Evolutionary conservation across 2,329 filamentous ascomycete genomes (phyloP).

Genomic region (Teratosphaeria viscida): DNA sequence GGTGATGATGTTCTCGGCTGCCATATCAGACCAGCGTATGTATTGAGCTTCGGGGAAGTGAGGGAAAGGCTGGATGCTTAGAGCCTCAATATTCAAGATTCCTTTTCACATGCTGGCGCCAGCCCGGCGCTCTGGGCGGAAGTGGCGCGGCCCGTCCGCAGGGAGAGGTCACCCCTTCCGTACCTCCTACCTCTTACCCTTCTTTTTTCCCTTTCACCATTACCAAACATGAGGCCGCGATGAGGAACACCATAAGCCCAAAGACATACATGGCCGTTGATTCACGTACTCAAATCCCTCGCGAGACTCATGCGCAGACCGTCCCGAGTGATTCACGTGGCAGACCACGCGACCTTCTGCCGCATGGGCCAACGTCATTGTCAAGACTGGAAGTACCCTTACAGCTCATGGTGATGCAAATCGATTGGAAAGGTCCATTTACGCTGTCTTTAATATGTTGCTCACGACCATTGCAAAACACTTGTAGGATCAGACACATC

Average conservation of each 20-base stretch:
- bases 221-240: too few species aligned
- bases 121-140: too few species aligned
- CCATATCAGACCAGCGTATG: constrained; percentile 4
- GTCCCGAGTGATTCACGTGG: neutral
- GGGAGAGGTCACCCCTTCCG: too few species aligned
- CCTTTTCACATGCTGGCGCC: neutral
- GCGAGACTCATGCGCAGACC: too few species aligned
- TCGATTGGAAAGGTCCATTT: neutral
- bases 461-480: neutral
- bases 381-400: neutral
- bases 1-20: constrained; percentile 35
- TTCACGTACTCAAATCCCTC: neutral
- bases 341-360: neutral
- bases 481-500: neutral
- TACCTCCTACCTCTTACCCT: too few species aligned
- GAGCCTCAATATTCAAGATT: neutral
- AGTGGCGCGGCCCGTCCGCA: too few species aligned
- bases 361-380: neutral
- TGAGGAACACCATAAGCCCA: neutral
- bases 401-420: neutral
- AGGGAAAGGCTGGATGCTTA: neutral
- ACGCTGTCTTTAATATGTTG: neutral
- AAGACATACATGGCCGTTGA: neutral
- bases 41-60: neutral
- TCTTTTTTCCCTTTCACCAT: too few species aligned